A percentile compares a stretch with the other conserved stretches of the same genome.
These are phyloP conservation scores for Curvularia eragrostidis DNA, from an alignment of 2,329 filamentous ascomycete species.

Conservation along the genomic window DNA sequence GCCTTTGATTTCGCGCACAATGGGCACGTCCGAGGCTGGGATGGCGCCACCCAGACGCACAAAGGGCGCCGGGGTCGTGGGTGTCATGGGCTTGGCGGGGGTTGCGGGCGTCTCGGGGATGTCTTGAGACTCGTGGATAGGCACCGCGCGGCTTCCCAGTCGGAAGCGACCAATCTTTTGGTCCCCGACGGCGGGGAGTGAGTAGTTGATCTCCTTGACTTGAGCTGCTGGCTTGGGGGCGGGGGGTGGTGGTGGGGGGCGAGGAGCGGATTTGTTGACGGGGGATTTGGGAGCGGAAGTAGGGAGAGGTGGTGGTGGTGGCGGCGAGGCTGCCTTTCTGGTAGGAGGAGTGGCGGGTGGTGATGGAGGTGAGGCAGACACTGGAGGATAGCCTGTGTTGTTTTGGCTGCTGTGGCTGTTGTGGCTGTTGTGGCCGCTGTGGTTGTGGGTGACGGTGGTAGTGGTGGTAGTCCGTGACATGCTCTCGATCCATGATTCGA, in stretches of 20 bases:
- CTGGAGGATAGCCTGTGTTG: background rate
- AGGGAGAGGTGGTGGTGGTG: slow-evolving; percentile 9
- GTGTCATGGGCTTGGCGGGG: slow-evolving; percentile 14
- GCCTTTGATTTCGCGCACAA: slow-evolving; percentile 16
- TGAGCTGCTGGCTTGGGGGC: slow-evolving; percentile 9
- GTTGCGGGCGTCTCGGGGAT: slow-evolving; percentile 14
- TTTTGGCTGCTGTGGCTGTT: background rate
- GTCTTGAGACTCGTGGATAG: slow-evolving; percentile 34
- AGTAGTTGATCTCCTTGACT: slow-evolving; percentile 23
- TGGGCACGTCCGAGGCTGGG: slow-evolving; percentile 11
- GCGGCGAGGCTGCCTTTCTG: background rate
- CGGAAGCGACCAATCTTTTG: slow-evolving; percentile 31
- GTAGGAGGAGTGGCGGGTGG: slow-evolving; percentile 13
- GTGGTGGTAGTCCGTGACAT: slow-evolving; percentile 3
- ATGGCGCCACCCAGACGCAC: slow-evolving; percentile 26
- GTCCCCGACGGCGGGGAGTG: slow-evolving; percentile 22
- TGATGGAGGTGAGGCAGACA: slow-evolving; percentile 7
- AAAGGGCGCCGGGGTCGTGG: slow-evolving; percentile 20
- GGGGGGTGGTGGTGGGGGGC: slow-evolving; percentile 22
- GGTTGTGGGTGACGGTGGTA: background rate
- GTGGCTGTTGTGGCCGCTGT: background rate
- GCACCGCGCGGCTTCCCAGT: slow-evolving; percentile 30
- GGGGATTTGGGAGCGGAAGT: slow-evolving; percentile 8
- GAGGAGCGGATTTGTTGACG: slow-evolving; percentile 7
- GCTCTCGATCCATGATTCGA: slow-evolving; percentile 4